Conservation (phyloP, 805 yeast species). For the Yarrowia deformans region DNA sequence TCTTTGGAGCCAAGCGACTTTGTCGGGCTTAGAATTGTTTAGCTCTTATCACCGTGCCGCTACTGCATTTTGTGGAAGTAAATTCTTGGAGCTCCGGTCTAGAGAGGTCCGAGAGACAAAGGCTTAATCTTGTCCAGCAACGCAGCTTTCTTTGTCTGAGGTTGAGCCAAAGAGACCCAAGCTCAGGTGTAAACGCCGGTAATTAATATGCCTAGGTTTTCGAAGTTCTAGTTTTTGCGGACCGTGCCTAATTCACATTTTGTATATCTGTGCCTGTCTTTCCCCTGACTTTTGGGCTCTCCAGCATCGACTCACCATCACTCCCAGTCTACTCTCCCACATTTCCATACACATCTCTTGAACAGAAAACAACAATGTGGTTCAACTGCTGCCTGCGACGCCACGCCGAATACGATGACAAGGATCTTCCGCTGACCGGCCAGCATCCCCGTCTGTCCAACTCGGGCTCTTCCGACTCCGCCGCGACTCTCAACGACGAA, state of each 20-base stretch:
- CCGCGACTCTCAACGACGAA: conserved; percentile 32
- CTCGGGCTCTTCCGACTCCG: conserved; percentile 32
- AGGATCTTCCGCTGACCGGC: conserved; percentile 21
- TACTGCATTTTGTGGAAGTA: conserved; percentile 16
- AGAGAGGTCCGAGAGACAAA: conserved; percentile 31
- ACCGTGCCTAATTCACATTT: conserved; percentile 31
- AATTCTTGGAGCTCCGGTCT: conserved; percentile 34
- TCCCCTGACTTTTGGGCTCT: conserved; percentile 16
- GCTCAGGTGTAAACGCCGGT: conserved; percentile 38
- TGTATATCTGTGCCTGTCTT: conserved; percentile 30
- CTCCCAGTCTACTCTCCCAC: conserved; percentile 1
- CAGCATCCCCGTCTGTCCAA: conserved; percentile 33
- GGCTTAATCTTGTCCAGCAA: conserved; percentile 27
- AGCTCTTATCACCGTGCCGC: conserved; percentile 35
- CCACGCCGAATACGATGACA: conserved; percentile 34
- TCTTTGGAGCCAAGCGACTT: conserved; percentile 6
- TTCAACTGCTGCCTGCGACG: conserved; percentile 37
- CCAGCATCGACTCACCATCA: conserved; percentile 15
- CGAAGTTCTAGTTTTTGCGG: conserved; percentile 33
- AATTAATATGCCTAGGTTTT: conserved; percentile 35
- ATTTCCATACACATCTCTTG: neutral
- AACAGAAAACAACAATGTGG: conserved; percentile 21
- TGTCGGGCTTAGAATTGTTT: conserved; percentile 29
- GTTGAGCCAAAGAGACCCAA: conserved; percentile 3
- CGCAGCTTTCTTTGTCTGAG: conserved; percentile 23